Percentiles rank a stretch among this genome's conserved stretches.
phyloP scores from a whole-genome alignment of 345 rosid genomes.

The Raphanus raphanistrum region DNA sequence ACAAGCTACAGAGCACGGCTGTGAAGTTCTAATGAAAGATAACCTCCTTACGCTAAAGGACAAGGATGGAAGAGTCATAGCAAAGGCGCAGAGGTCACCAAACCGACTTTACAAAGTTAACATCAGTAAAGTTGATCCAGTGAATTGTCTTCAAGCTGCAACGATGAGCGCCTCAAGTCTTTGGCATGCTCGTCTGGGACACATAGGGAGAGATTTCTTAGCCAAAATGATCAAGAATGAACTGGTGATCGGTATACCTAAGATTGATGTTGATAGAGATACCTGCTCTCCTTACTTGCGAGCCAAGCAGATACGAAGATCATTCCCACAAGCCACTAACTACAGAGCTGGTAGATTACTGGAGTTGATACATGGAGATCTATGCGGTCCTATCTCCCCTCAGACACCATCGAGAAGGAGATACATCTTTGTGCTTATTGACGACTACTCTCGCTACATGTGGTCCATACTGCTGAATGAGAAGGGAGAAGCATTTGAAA shows the following conservation, averaged over 20 bases:
- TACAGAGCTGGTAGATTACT: not conserved
- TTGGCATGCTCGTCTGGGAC: not conserved
- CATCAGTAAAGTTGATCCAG: not conserved
- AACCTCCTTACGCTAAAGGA: not conserved
- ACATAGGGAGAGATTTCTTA: not conserved
- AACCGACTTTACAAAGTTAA: not conserved
- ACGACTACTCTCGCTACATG: not conserved
- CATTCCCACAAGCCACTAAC: not conserved
- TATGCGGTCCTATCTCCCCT: not conserved
- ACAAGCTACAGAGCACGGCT: not conserved
- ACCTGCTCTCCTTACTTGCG: not conserved
- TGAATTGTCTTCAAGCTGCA: not conserved
- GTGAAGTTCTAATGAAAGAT: not conserved
- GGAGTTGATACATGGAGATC: not conserved
- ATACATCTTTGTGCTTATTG: not conserved
- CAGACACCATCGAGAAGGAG: not conserved
- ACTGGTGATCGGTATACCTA: not conserved
- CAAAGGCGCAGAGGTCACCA: not conserved
- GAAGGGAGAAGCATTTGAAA: not conserved
- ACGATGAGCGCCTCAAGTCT: too few species aligned
- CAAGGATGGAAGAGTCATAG: not conserved
- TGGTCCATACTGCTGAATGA: not conserved
- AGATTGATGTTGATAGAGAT: not conserved
- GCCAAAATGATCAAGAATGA: not conserved
- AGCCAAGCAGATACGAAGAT: not conserved